phyloP scores from a whole-genome alignment of 176 grass and related monocot species.

The Oryza longistaminata region DNA sequence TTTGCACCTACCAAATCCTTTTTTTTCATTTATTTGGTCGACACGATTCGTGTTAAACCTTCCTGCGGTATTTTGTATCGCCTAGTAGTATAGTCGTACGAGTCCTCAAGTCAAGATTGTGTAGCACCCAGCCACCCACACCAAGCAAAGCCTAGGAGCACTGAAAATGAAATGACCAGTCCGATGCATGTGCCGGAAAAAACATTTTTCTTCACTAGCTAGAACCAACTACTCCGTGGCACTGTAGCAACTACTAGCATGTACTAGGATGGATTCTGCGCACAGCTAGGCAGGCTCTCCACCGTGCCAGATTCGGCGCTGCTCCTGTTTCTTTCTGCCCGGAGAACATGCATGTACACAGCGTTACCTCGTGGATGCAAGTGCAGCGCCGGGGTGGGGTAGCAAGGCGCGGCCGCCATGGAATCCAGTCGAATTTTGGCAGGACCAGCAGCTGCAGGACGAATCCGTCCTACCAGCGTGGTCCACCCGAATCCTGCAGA shows the following conservation, averaged over 20 bases:
- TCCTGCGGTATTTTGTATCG: background rate
- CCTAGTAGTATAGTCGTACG: too few relatives aligned
- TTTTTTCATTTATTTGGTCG: too few relatives aligned
- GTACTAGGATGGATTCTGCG: constrained; percentile 1
- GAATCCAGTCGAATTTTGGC: constrained; percentile 11
- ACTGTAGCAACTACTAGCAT: background rate
- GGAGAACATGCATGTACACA: too few relatives aligned
- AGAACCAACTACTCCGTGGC: background rate
- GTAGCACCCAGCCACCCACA: background rate
- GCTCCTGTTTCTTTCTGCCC: constrained; percentile 1
- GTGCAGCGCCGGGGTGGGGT: background rate
- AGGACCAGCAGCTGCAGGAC: background rate
- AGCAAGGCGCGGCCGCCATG: background rate
- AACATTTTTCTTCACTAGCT: background rate
- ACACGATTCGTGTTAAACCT: constrained; percentile 1
- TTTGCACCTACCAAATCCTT: background rate
- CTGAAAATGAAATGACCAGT: background rate
- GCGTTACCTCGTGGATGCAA: too few relatives aligned
- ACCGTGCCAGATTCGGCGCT: background rate
- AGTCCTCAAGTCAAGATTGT: background rate
- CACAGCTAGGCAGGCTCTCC: too few relatives aligned
- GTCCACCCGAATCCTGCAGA: constrained; percentile 26
- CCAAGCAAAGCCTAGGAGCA: background rate
- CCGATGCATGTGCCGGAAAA: background rate
- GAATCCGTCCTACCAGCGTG: constrained; percentile 18